Percentiles rank a stretch among this genome's conserved stretches.
Evolutionary conservation across 2,329 filamentous ascomycete species (phyloP).

Genomic region (Coleophoma crateriformis): DNA sequence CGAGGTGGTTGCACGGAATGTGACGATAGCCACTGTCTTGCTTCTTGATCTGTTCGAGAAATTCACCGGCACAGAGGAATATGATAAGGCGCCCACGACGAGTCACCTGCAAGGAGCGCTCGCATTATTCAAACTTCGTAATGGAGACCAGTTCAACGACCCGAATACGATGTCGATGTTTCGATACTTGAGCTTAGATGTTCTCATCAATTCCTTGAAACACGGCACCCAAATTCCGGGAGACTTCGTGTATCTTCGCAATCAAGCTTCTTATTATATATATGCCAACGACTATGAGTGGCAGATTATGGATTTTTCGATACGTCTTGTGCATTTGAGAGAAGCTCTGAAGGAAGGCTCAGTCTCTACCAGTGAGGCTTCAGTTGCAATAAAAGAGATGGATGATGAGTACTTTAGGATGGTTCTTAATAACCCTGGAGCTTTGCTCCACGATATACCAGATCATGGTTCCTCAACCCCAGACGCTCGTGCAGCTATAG

Average conservation of each 20-base stretch:
- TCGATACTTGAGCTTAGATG: conserved; percentile 1
- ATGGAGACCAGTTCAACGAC: background rate
- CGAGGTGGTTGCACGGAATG: background rate
- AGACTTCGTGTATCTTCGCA: background rate
- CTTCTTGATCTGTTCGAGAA: conserved; percentile 13
- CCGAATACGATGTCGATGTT: conserved; percentile 1
- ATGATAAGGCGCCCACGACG: background rate
- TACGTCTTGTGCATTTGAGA: background rate
- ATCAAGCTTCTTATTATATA: background rate
- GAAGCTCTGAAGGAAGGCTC: background rate
- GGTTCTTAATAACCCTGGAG: no score
- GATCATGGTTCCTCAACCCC: no score
- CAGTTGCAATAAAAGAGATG: no score
- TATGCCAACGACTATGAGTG: background rate
- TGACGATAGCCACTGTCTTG: conserved; percentile 7
- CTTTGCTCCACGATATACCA: no score
- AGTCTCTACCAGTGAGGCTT: no score
- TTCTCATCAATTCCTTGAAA: background rate
- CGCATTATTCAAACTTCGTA: conserved; percentile 10
- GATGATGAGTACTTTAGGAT: no score
- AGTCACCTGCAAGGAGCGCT: conserved; percentile 12
- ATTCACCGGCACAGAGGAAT: conserved; percentile 1
- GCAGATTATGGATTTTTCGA: background rate
- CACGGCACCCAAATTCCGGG: background rate
- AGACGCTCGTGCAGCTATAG: no score